Evolutionary conservation across 805 yeast species (phyloP).

Genomic region (Wickerhamiella domercqiae): DNA sequence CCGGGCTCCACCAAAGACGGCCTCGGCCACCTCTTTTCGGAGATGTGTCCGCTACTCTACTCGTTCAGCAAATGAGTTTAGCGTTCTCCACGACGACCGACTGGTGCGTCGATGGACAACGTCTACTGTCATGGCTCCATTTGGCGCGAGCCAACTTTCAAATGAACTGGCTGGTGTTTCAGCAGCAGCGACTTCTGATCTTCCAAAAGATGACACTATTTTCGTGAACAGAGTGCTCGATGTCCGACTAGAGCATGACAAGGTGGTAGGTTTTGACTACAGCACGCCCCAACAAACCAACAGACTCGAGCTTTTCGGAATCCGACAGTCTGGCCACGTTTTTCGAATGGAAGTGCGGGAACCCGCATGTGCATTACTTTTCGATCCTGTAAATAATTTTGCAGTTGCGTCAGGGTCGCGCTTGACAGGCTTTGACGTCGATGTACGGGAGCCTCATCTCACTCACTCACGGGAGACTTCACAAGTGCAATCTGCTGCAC

Average conservation of each 20-base stretch:
- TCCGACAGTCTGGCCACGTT: constrained; percentile 81
- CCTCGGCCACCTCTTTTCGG: constrained; percentile 11
- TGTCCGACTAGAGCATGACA: constrained; percentile 57
- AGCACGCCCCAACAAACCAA: constrained; percentile 31
- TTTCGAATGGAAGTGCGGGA: constrained; percentile 64
- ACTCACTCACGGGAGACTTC: not conserved
- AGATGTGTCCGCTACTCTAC: constrained; percentile 29
- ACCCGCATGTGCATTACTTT: constrained; percentile 43
- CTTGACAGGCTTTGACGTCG: not conserved
- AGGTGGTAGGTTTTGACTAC: constrained; percentile 77
- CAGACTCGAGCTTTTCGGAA: constrained; percentile 25
- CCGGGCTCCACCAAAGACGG: too few relatives aligned
- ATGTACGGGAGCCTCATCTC: not conserved
- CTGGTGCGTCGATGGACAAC: constrained; percentile 67
- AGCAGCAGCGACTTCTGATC: not conserved
- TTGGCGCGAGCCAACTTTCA: constrained; percentile 9
- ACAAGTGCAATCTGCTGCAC: not conserved
- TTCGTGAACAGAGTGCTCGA: constrained; percentile 69
- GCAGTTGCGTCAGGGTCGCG: constrained; percentile 9
- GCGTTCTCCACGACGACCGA: constrained; percentile 67
- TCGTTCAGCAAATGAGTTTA: constrained; percentile 51
- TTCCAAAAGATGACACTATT: constrained; percentile 29
- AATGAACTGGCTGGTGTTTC: constrained; percentile 6
- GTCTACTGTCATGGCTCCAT: constrained; percentile 6
- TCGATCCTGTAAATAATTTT: constrained; percentile 39